These are phyloP conservation scores for Ogataea glucozyma DNA, from an alignment of 805 yeast genomes.

Conservation along the genomic window DNA sequence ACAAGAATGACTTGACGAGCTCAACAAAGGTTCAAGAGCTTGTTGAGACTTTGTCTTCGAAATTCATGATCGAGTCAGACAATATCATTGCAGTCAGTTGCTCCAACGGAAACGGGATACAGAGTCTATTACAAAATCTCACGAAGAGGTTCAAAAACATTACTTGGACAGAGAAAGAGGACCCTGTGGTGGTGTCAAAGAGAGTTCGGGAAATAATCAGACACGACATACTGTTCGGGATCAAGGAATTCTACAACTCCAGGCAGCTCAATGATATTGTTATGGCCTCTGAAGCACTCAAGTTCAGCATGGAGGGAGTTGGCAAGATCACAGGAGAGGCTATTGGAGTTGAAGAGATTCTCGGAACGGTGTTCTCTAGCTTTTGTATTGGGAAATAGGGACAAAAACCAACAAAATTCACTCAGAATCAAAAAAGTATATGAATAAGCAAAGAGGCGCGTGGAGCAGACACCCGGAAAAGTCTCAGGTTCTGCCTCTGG, in stretches of 20 bases:
- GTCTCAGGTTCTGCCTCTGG: neutral
- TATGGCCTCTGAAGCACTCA: conserved; percentile 74
- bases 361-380: conserved; percentile 87
- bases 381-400: conserved; percentile 95
- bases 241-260: conserved; percentile 58
- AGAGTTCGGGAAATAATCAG: conserved; percentile 72
- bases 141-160: conserved; percentile 48
- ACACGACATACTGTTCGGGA: conserved; percentile 76
- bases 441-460: conserved; percentile 6
- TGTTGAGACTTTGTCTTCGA: conserved; percentile 20
- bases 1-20: conserved; percentile 55
- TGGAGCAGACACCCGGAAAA: too few relatives aligned
- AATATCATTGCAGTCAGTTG: conserved; percentile 59
- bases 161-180: conserved; percentile 50
- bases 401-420: too few relatives aligned
- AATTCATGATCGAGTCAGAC: conserved; percentile 30
- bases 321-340: conserved; percentile 91
- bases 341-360: conserved; percentile 84
- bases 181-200: conserved; percentile 71
- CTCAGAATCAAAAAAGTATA: too few relatives aligned
- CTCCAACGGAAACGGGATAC: conserved; percentile 51
- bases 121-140: conserved; percentile 43
- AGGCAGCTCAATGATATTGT: conserved; percentile 67
- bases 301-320: conserved; percentile 76
- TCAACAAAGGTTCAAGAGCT: conserved; percentile 19